phyloP scores from a whole-genome alignment of 352 stramenopile genomes.

The Pythium coloratum region DNA sequence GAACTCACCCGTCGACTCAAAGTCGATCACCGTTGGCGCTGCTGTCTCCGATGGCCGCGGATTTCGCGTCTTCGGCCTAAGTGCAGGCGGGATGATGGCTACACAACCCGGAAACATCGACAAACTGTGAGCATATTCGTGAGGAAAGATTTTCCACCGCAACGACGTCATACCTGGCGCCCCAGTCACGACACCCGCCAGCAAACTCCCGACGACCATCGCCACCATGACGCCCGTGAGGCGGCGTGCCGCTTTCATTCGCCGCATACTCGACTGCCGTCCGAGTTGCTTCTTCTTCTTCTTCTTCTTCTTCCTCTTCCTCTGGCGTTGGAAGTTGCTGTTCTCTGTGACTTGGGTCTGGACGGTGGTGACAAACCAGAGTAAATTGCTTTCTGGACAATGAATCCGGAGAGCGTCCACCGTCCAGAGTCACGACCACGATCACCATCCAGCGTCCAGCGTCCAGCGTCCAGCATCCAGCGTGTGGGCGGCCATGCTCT shows the following conservation, averaged over 20 bases:
- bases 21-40: background rate
- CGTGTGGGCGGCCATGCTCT: background rate
- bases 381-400: background rate
- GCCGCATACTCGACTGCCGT: background rate
- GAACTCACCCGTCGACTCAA: background rate
- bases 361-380: background rate
- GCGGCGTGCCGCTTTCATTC: background rate
- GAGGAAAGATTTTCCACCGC: background rate
- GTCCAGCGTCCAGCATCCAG: background rate
- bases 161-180: background rate
- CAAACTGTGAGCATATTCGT: background rate
- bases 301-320: background rate
- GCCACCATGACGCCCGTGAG: background rate
- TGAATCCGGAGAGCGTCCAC: background rate
- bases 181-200: background rate
- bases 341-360: background rate
- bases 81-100: background rate
- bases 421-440: background rate
- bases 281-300: background rate
- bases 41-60: background rate
- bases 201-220: background rate
- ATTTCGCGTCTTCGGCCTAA: background rate
- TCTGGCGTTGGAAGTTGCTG: background rate
- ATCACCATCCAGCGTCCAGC: background rate
- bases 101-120: background rate